phyloP scores from a whole-genome alignment of 768 basidiomycete genomes.

The Daedaleopsis nitida region DNA sequence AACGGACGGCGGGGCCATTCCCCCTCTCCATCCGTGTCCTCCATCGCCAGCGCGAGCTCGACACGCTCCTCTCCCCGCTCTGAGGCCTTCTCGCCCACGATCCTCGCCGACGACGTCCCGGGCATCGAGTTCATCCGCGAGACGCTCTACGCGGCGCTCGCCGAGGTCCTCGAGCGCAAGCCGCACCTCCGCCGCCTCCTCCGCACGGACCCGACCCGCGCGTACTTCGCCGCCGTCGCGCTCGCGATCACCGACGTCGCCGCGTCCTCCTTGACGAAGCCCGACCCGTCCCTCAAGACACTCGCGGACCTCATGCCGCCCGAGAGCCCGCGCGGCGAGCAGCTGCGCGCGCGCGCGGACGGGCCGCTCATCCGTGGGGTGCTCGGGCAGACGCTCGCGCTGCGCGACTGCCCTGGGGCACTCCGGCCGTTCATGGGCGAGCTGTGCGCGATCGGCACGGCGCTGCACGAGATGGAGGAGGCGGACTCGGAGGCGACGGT shows the following conservation, averaged over 20 bases:
- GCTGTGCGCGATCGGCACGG: conserved; percentile 29
- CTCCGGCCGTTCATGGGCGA: conserved; percentile 65
- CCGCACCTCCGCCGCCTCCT: conserved; percentile 59
- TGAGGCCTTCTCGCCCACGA: conserved; percentile 30
- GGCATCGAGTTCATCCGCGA: conserved; percentile 83
- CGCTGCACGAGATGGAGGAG: conserved; percentile 26
- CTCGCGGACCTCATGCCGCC: conserved; percentile 16
- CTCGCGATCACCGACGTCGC: conserved; percentile 74
- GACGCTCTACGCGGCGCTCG: conserved; percentile 82
- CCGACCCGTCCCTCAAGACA: conserved; percentile 35
- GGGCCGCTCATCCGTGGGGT: conserved; percentile 44
- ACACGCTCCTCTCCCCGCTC: conserved; percentile 19
- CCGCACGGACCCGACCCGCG: conserved; percentile 63
- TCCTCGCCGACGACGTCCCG: conserved; percentile 44
- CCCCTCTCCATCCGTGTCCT: conserved; percentile 26
- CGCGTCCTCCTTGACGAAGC: conserved; percentile 47
- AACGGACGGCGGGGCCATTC: conserved; percentile 17
- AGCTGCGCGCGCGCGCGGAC: not conserved
- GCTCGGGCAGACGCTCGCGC: conserved; percentile 55
- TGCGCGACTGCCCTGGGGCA: conserved; percentile 60
- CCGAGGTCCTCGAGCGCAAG: conserved; percentile 61
- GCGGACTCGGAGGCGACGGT: conserved; percentile 28
- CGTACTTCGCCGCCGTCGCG: conserved; percentile 79
- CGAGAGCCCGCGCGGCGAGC: conserved; percentile 37
- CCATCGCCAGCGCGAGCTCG: conserved; percentile 32